Evolutionary conservation across 306 rosid genomes (phyloP).

Genomic region (Gleditsia sinensis): DNA sequence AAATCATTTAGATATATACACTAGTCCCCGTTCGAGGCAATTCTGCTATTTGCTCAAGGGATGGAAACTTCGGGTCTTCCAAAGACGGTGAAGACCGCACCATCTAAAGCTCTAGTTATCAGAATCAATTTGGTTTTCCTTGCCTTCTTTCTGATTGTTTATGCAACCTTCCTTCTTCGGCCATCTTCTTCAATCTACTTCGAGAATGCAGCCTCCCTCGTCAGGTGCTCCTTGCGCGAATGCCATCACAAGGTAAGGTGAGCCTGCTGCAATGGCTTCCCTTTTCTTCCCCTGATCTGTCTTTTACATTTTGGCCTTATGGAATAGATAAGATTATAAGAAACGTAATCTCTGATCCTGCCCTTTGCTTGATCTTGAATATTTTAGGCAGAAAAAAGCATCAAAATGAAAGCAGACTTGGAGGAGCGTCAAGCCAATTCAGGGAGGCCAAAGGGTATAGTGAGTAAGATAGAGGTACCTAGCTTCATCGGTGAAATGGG

Average conservation of each 20-base stretch:
- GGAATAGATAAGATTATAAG: neutral
- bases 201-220: conserved; percentile 67
- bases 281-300: neutral
- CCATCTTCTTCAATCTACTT: conserved; percentile 72
- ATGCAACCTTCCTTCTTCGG: conserved; percentile 71
- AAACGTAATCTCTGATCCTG: neutral
- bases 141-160: conserved; percentile 60
- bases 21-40: conserved; percentile 36
- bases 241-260: conserved; percentile 98
- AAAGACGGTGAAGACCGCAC: conserved; percentile 59
- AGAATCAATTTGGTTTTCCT: conserved; percentile 71
- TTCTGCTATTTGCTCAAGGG: neutral
- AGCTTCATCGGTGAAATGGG: conserved; percentile 51
- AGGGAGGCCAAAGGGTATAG: conserved; percentile 38
- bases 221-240: conserved; percentile 75
- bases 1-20: conserved; percentile 32
- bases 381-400: conserved; percentile 50
- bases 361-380: conserved; percentile 1
- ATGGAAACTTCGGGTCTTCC: conserved; percentile 53
- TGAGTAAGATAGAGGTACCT: conserved; percentile 57
- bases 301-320: neutral
- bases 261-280: conserved; percentile 47
- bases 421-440: conserved; percentile 42
- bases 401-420: conserved; percentile 64
- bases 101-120: conserved; percentile 73